These are phyloP conservation scores for Hymenotorrendiella dingleyae DNA, from an alignment of 2,329 filamentous ascomycete species.

Conservation along the genomic window DNA sequence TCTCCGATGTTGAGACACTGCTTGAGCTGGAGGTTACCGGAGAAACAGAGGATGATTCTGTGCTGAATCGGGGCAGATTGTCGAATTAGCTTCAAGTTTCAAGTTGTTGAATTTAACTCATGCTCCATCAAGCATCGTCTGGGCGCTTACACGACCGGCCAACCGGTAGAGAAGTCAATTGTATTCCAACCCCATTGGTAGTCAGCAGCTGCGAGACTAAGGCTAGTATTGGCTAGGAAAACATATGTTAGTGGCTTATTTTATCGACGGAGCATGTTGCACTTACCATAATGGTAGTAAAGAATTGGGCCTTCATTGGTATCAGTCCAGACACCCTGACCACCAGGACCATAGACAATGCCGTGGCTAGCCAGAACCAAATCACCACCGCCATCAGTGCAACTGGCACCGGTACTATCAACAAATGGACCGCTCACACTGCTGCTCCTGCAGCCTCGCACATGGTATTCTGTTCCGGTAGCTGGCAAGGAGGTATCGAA, in stretches of 20 bases:
- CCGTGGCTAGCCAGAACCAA: constrained; percentile 54
- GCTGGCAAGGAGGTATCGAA: constrained; percentile 45
- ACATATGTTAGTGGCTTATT: too few species aligned
- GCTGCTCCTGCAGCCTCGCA: constrained; percentile 56
- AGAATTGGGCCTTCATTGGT: constrained; percentile 44
- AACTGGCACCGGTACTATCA: constrained; percentile 48
- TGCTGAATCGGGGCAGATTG: too few species aligned
- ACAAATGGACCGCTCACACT: constrained; percentile 48
- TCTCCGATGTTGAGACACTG: too few species aligned
- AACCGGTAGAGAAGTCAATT: constrained; percentile 38
- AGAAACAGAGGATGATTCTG: too few species aligned
- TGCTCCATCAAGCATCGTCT: background rate
- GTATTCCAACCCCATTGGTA: constrained; percentile 43
- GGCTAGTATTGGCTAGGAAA: constrained; percentile 45
- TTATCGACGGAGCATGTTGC: too few species aligned
- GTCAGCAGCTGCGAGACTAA: constrained; percentile 44
- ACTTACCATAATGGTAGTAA: constrained; percentile 62
- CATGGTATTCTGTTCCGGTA: constrained; percentile 57
- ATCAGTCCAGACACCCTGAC: constrained; percentile 54
- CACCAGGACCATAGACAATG: constrained; percentile 59
- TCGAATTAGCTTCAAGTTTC: too few species aligned
- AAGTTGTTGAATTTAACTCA: too few species aligned
- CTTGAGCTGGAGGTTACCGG: too few species aligned
- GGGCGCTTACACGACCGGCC: constrained; percentile 38
- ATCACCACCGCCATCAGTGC: constrained; percentile 52